Base-by-base conservation (phyloP, 2,329 filamentous ascomycete species). In the Stagonosporopsis vannaccii region DNA sequence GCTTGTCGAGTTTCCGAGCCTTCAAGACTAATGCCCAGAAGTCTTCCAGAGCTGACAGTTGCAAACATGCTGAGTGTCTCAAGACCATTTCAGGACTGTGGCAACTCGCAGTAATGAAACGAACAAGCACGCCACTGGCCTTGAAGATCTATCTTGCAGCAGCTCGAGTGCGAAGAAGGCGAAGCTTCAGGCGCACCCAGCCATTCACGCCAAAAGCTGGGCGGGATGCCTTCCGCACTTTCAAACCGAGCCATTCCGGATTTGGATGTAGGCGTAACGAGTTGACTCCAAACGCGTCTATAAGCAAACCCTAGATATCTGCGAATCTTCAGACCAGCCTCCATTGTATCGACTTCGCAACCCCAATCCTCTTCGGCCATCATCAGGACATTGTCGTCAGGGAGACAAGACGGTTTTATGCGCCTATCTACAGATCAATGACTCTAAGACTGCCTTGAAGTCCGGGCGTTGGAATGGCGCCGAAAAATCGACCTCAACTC, bases 381-480 rank as follows among this genome's bases (percentile, higher is more conserved):
- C 20, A 37, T 43, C 28, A 39, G 32, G 7, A 15, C 25, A 17
- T 15, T 37, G 53, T 51, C 42, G 47, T 56, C 48, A 47, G 53
- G 53, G 53, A 48, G 25, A 56, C 53, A 48, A 40, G 15, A 32
- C 19, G 26, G 30, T 17, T 37, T 43, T 39, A 43, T 51, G 43
- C 47, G 23, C 36, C 13, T 51, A 39, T 47, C 36, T 32, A 30
- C 42, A 46, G 26, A 33, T 11, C 35, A 33, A 43, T 42, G 35
- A 39, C 36, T 56, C 46, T 33, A 19, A 23, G 53, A 56, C 42
- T 56, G 25, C 46, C 35, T 35, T 28, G 35, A 19, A 42, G 47
- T 44, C 53, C 47, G 48, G 47, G 48, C 53, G 53, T 20, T 43
- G 53, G 47, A 56, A 56, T 56, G 53, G 47, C 47, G 48, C 53